Evolutionary conservation across 202 grass and related monocot species (phyloP), one percentile per base, ranked within the genome.

Genomic region (Elaeis oleifera): DNA sequence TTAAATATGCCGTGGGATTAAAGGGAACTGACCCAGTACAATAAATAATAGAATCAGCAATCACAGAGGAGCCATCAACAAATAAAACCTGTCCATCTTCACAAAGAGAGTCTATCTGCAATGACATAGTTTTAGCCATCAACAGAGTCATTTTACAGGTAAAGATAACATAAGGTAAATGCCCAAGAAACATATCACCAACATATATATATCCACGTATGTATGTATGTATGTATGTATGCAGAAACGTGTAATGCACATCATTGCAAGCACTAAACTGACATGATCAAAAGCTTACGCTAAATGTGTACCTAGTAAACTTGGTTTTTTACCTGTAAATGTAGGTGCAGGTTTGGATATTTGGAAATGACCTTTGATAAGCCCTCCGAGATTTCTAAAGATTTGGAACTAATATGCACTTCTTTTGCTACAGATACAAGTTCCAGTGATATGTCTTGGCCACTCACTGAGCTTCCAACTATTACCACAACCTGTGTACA

Each of bases 41-140:
- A 64, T 79, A 84, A 48, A 79, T 59, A 27, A 84, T 16, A 15
- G 63, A 5, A 50, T 84, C 81, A 54, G 72, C 72, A 50, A 51
- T 58, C 51, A 76, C 18, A 9, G 2, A 5, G 5, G 52, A 36
- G 54, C 68, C 72, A 23, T 56, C 81, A 53, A 5, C 59, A 49
- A 84, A 76, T n/a, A 22, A 15, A 23, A 72, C 76, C 19, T 0
- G 51, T 0, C 76, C 81, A 21, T 84, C 67, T 29, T 79, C 61
- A 29, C 50, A 19, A 0, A 84, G 7, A 44, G 19, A 6, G 0
- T 84, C 51, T 0, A 79, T 8, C 60, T 68, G 29, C 22, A 44
- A 3, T 18, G 18, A 14, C 50, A 31, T 18, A 24, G 15, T 26
- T 18, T 15, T 28, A 31, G 8, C 32, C 8, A 2, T 36, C n/a